Conservation (phyloP, 192 early-diverging fungal species). For the Linnemannia zychae region DNA sequence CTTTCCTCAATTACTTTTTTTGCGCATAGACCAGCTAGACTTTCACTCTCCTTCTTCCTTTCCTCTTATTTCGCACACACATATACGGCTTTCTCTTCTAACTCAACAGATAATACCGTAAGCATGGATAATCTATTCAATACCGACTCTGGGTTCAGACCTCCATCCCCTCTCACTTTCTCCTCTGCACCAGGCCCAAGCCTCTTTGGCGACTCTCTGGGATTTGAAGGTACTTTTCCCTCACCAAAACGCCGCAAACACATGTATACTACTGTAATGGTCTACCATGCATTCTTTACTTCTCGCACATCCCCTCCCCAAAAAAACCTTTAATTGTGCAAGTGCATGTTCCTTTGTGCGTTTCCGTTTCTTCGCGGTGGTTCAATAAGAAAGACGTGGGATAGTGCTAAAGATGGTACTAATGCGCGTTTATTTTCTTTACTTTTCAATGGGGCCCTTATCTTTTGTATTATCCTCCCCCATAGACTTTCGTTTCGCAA, state of each 20-base stretch:
- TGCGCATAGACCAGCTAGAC: slow-evolving; percentile 4
- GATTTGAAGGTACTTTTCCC: slow-evolving; percentile 34
- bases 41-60: background rate
- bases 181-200: slow-evolving; percentile 34
- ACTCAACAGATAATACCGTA: background rate
- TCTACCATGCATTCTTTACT: slow-evolving; percentile 2
- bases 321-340: background rate
- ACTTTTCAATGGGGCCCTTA: background rate
- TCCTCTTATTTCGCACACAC: background rate
- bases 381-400: background rate
- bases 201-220: slow-evolving; percentile 46
- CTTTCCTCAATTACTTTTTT: background rate
- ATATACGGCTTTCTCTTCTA: background rate
- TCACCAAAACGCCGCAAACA: background rate
- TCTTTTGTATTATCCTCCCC: background rate
- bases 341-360: too few species aligned
- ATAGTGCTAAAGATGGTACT: background rate
- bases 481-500: slow-evolving; percentile 39
- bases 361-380: background rate
- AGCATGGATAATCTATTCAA: slow-evolving; percentile 44
- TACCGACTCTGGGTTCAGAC: slow-evolving; percentile 53
- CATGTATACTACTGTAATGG: background rate
- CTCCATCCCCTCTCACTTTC: slow-evolving; percentile 44
- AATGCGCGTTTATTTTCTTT: background rate
- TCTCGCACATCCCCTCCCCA: background rate